phyloP scores from a whole-genome alignment of 176 grass and related monocot species.

The Lolium perenne region DNA sequence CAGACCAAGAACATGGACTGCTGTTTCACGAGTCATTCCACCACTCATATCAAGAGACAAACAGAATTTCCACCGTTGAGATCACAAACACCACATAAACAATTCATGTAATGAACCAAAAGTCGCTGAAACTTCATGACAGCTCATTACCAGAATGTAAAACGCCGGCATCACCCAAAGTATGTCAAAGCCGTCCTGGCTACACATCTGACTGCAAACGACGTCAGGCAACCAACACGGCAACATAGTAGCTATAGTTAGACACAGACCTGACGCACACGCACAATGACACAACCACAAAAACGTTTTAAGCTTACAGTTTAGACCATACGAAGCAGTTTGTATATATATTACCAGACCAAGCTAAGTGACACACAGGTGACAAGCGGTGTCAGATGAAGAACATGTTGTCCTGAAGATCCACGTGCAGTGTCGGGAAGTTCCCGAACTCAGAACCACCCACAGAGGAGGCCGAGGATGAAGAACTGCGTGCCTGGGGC shows the following conservation, averaged over 20 bases:
- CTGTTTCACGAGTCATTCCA: neutral
- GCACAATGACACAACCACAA: conserved; percentile 4
- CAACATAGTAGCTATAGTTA: neutral
- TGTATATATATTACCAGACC: conserved; percentile 10
- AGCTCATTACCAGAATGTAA: neutral
- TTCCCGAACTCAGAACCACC: neutral
- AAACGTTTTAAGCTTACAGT: neutral
- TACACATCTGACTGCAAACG: neutral
- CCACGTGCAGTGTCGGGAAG: conserved; percentile 47
- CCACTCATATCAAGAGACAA: neutral
- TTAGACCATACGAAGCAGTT: neutral
- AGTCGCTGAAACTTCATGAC: neutral
- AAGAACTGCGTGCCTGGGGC: conserved; percentile 8
- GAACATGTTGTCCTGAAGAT: conserved; percentile 65
- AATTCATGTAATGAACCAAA: neutral
- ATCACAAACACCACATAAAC: neutral
- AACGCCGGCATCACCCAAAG: neutral
- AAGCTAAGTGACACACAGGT: conserved; percentile 10
- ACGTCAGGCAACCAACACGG: neutral
- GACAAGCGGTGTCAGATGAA: conserved; percentile 48
- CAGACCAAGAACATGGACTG: neutral
- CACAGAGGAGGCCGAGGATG: neutral
- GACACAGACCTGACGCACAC: conserved; percentile 3
- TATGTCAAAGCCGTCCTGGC: neutral
- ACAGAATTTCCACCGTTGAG: neutral